Base-by-base conservation (phyloP, 352 stramenopile species). In the Phytophthora quininea region DNA sequence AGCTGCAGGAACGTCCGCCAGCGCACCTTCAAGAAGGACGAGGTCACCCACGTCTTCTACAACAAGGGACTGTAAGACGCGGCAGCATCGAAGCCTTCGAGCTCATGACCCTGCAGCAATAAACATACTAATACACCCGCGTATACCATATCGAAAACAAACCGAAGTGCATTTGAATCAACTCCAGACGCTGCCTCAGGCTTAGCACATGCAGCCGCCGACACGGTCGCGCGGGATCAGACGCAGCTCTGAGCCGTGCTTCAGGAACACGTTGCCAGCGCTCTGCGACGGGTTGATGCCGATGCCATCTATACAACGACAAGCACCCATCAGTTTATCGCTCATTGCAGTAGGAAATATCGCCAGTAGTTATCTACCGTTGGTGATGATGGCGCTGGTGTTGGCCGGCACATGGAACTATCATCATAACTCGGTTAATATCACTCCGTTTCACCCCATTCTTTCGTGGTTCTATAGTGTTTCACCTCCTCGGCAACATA, bases 351-450 rank as follows among this genome's bases (percentile, higher is more conserved):
- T 37, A 24, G 19, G 19, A 24, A 24, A 24, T 24, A 24, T 24
- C 19, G 19, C 19, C 19, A 24, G 19, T 24, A 24, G 19, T 24
- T 24, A 24, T 24, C 19, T 75, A 92, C 86, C 87, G 62, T 91
- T 91, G 45, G 88, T 96, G 71, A 96, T 94, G 60, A 96, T 94
- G n/a, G 88, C 88, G 58, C 88, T 96, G 27, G 88, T 96, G 14
- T 77, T 76, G 24, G 86, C 77, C 46, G 86, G 83, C 45, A 96
- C 88, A 61, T 88, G 74, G 65, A 96, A 96, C 85, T 93, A 66
- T 38, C 54, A 54, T 5, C 47, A 63, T 48, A 64, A 58, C 27
- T 49, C 33, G 3, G 42, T 72, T 43, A 75, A 59, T 65, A 62
- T 33, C 40, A 1, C 9, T 29, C 42, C 57, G 3, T 48, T 60